phyloP scores from a whole-genome alignment of 176 grass and related monocot genomes.

The Carex myosuroides region DNA sequence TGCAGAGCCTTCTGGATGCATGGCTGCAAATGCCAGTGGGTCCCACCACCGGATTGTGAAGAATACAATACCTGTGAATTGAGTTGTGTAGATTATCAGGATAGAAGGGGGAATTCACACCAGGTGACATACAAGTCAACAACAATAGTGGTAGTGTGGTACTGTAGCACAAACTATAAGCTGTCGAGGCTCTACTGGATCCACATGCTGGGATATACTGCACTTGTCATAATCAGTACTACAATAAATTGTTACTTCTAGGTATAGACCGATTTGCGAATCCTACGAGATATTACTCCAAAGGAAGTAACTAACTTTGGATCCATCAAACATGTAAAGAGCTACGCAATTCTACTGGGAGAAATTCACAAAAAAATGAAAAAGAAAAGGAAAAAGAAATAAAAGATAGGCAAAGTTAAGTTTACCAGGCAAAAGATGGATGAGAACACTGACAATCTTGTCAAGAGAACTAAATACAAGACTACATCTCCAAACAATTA shows the following conservation, averaged over 20 bases:
- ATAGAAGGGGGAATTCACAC: neutral
- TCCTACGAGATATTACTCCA: neutral
- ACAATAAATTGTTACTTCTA: neutral
- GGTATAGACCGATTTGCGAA: neutral
- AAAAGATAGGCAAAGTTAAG: neutral
- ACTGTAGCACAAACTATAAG: neutral
- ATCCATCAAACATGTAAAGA: neutral
- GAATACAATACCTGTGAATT: conserved; percentile 70
- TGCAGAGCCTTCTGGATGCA: conserved; percentile 84
- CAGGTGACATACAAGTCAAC: neutral
- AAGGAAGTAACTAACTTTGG: neutral
- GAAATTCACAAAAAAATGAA: neutral
- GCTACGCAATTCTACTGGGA: neutral
- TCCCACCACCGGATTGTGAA: conserved; percentile 99
- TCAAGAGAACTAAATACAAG: conserved; percentile 96
- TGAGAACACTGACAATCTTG: conserved; percentile 97
- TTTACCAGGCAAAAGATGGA: conserved; percentile 96
- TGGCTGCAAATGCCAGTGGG: conserved; percentile 89
- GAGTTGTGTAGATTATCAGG: neutral
- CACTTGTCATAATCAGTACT: neutral
- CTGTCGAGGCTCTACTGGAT: neutral
- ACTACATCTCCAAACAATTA: conserved; percentile 97
- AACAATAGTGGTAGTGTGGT: neutral
- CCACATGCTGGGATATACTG: neutral
- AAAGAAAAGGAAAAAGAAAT: neutral